A percentile compares a stretch with the other conserved stretches of the same genome.
These are phyloP conservation scores for Panaeolus papilionaceus DNA, from an alignment of 768 basidiomycete genomes.

Conservation along the genomic window DNA sequence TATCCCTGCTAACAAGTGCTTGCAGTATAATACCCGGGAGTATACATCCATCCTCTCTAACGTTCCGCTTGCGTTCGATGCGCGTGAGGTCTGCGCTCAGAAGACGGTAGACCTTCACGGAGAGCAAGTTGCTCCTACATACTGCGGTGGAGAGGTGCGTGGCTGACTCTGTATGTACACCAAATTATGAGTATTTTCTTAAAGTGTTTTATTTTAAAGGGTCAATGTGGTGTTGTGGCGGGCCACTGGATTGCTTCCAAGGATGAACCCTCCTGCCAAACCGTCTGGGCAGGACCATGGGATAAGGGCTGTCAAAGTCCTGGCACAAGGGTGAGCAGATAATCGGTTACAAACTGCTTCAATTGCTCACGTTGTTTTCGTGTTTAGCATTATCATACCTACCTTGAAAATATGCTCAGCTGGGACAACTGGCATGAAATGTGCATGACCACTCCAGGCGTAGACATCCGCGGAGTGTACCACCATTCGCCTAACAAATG, in stretches of 20 bases:
- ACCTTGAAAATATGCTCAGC: neutral
- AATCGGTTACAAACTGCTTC: neutral
- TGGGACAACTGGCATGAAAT: neutral
- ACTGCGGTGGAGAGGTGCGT: constrained; percentile 24
- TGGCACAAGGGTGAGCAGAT: neutral
- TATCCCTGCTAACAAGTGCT: constrained; percentile 14
- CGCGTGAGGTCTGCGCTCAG: constrained; percentile 23
- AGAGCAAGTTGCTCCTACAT: constrained; percentile 18
- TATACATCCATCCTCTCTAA: constrained; percentile 25
- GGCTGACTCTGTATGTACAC: neutral
- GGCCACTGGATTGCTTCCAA: constrained; percentile 23
- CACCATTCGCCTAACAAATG: neutral
- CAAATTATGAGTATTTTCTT: neutral
- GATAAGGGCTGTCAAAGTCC: constrained; percentile 4
- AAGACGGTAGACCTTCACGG: constrained; percentile 26
- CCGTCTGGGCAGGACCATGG: neutral
- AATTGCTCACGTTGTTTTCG: neutral
- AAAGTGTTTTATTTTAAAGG: constrained; percentile 14
- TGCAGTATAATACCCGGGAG: constrained; percentile 28
- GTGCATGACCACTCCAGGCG: neutral
- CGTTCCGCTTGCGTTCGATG: constrained; percentile 24
- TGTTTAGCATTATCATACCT: neutral
- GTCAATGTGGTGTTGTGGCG: constrained; percentile 22
- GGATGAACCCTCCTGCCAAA: neutral
- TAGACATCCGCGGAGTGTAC: neutral